Conservation (phyloP, 495 filamentous ascomycete genomes). For the Podospora anserina region DNA sequence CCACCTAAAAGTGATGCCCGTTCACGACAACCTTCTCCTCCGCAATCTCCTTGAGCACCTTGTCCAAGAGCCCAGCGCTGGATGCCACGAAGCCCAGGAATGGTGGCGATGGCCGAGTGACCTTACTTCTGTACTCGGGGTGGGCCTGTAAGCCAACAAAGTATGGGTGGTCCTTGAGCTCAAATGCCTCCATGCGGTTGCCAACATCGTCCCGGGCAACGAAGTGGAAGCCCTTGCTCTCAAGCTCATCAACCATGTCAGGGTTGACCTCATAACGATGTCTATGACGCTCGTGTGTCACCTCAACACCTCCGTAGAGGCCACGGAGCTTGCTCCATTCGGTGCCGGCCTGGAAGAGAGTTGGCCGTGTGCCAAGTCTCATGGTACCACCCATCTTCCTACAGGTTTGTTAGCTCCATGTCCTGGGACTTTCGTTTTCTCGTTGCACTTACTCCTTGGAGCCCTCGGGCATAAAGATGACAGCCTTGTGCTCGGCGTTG, state of each 20-base stretch:
- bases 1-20: neutral
- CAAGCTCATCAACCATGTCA: slow-evolving; percentile 56
- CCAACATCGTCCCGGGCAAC: slow-evolving; percentile 79
- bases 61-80: slow-evolving; percentile 19
- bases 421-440: neutral
- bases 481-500: slow-evolving; percentile 54
- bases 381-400: slow-evolving; percentile 86
- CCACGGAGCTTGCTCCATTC: slow-evolving; percentile 78
- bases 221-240: slow-evolving; percentile 58
- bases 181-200: slow-evolving; percentile 86
- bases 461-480: slow-evolving; percentile 91
- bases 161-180: slow-evolving; percentile 85
- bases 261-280: slow-evolving; percentile 79
- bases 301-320: slow-evolving; percentile 61
- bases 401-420: neutral
- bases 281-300: slow-evolving; percentile 65
- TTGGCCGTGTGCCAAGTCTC: slow-evolving; percentile 76
- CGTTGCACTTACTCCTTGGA: slow-evolving; percentile 26
- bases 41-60: slow-evolving; percentile 14
- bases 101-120: neutral
- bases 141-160: slow-evolving; percentile 59
- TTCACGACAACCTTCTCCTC: neutral
- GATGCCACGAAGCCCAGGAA: slow-evolving; percentile 23
- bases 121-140: slow-evolving; percentile 26
- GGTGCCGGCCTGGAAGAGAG: slow-evolving; percentile 68